Evolutionary conservation across 495 filamentous ascomycete species (phyloP).

Genomic region (Friedmanniomyces simplex): DNA sequence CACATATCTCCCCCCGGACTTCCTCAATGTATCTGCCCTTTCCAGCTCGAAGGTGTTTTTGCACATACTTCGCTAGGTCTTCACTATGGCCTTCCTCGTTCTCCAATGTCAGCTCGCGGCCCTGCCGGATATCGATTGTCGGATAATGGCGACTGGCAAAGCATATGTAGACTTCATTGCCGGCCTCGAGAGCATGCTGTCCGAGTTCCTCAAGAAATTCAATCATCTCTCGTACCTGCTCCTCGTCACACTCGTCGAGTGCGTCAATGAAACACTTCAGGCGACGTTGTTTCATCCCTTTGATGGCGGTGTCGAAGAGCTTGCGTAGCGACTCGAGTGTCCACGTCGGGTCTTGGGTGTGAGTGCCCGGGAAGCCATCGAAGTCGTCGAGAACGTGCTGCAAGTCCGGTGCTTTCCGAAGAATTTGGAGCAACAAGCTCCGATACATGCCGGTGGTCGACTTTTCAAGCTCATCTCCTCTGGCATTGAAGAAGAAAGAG

Average conservation of each 20-base stretch:
- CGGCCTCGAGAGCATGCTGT: neutral
- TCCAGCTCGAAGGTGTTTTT: conserved; percentile 9
- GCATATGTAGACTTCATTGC: conserved; percentile 12
- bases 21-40: neutral
- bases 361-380: too few relatives aligned
- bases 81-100: conserved; percentile 10
- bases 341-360: neutral
- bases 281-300: neutral
- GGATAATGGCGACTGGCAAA: conserved; percentile 28
- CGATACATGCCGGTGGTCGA: conserved; percentile 27
- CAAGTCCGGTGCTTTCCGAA: conserved; percentile 10
- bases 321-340: conserved; percentile 18
- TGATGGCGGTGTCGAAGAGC: neutral
- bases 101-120: conserved; percentile 17
- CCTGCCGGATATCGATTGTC: conserved; percentile 12
- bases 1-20: neutral
- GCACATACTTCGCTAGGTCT: conserved; percentile 21
- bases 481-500: conserved; percentile 20
- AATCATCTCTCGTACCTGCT: conserved; percentile 7
- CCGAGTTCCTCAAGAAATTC: conserved; percentile 18
- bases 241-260: conserved; percentile 29
- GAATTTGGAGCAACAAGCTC: conserved; percentile 31
- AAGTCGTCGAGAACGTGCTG: neutral
- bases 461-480: conserved; percentile 29
- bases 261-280: conserved; percentile 25